phyloP scores from a whole-genome alignment of 176 grass and related monocot species.

The Carex cristatella region DNA sequence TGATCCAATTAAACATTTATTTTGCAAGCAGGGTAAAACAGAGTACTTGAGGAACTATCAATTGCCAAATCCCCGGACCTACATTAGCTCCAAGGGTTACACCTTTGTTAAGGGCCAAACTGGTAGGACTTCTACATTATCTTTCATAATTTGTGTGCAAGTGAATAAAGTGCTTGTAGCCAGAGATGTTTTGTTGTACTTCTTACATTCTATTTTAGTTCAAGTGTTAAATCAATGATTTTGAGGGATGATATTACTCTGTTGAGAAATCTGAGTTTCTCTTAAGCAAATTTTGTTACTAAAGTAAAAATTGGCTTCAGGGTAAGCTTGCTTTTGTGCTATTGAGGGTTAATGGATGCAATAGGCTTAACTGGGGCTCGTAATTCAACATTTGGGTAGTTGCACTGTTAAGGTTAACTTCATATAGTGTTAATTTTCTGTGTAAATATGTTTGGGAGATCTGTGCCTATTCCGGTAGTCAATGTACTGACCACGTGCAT shows the following conservation, averaged over 20 bases:
- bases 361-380: background rate
- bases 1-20: background rate
- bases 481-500: background rate
- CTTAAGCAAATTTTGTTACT: background rate
- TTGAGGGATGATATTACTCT: background rate
- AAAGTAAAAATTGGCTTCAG: background rate
- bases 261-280: background rate
- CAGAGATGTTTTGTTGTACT: background rate
- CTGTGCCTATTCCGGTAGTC: background rate
- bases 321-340: background rate
- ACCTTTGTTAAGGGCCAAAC: slow-evolving; percentile 74
- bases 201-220: background rate
- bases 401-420: background rate
- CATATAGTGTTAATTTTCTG: background rate
- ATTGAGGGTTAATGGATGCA: background rate
- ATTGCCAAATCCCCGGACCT: slow-evolving; percentile 78
- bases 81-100: slow-evolving; percentile 73
- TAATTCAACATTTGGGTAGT: background rate
- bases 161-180: background rate
- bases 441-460: background rate
- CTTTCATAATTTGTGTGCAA: background rate
- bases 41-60: slow-evolving; percentile 87
- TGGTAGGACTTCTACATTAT: slow-evolving; percentile 29
- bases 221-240: background rate
- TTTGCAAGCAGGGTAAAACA: slow-evolving; percentile 46